Evolutionary conservation across 148 eudicot genomes (phyloP), one percentile per base, ranked within the genome.

Genomic region (Spergularia bocconei): DNA sequence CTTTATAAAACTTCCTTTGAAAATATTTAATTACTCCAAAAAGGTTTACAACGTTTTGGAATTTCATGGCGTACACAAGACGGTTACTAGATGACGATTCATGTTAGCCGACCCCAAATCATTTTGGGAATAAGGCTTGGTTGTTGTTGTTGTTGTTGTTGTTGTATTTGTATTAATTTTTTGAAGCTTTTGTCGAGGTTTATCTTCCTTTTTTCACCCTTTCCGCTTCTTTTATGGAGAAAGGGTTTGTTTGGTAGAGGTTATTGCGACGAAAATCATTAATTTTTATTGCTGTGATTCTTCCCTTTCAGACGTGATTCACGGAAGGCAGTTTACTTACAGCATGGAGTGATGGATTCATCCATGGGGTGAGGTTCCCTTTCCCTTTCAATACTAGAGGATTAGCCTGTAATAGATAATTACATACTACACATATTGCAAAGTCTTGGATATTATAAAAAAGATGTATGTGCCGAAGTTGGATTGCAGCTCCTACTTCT

Each of bases 321-420:
- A 36, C 83, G 85, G 80, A 92, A 96, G 85, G 98, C 84, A 65
- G 99, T 91, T 65, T 96, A 90, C 84, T 81, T 96, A 69, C 99
- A 96, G 82, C 99, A 96, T 80, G 99, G 98, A 67, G 89, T 96
- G 69, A 75, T 96, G 78, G 99, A 96, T 88, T 92, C 99, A 73
- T 92, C 99, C 54, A 92, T 96, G 98, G 97, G 99, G 99, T 96
- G 71, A 84, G 91, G 77, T 59, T 15, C 63, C 62, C 21, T 63
- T 69, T 55, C 5, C 0, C 53, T 29, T 38, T 68, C 12, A 38
- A 47, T 51, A 33, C 39, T 20, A 29, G 13, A 13, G 57, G 23
- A 54, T 13, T 16, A 36, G 12, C 51, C 14, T 23, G 13, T 68
- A 39, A 4, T 9, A 2, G 2, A 29, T 29, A 29, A 29, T 29